phyloP scores from a whole-genome alignment of 1,139 yeast species.

The Hyphopichia fennica region DNA sequence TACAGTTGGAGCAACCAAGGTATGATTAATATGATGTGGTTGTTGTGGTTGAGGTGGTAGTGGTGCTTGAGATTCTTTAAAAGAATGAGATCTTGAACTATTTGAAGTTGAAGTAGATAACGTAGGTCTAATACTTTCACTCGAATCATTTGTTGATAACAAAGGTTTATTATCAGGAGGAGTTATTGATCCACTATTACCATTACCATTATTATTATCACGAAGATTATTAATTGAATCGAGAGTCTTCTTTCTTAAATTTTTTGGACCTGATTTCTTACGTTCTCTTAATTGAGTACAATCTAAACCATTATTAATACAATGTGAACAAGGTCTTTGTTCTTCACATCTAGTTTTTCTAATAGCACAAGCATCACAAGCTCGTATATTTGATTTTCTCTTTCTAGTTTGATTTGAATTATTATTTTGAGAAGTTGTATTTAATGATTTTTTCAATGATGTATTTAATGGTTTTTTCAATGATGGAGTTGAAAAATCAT shows the following conservation, averaged over 20 bases:
- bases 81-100: background rate
- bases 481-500: background rate
- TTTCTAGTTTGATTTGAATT: constrained; percentile 7
- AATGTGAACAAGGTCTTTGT: constrained; percentile 39
- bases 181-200: background rate
- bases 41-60: constrained; percentile 8
- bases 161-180: no score
- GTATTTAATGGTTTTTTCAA: background rate
- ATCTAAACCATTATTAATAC: constrained; percentile 33
- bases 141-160: background rate
- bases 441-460: background rate
- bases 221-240: constrained; percentile 27
- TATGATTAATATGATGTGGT: constrained; percentile 3
- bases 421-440: background rate
- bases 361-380: constrained; percentile 49
- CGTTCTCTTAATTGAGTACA: constrained; percentile 41
- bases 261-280: constrained; percentile 47
- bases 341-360: constrained; percentile 44
- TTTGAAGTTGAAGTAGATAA: constrained; percentile 1
- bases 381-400: constrained; percentile 24
- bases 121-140: background rate
- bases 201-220: background rate
- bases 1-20: constrained; percentile 16
- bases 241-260: constrained; percentile 36
- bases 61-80: background rate